These are phyloP conservation scores for Paramecium caudatum DNA, from an alignment of 73 alveolate species.

Conservation along the genomic window DNA sequence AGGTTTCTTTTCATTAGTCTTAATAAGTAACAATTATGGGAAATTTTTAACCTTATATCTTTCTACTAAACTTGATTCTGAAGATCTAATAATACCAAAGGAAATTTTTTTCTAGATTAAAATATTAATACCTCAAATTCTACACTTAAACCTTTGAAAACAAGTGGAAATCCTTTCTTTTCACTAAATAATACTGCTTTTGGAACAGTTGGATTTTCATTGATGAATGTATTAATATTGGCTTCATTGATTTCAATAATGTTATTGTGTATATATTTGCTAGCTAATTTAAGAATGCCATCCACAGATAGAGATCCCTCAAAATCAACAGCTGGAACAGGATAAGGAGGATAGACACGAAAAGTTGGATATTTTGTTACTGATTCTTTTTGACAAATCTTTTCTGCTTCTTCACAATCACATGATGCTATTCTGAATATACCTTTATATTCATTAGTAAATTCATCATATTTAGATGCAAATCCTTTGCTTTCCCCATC, in stretches of 20 bases:
- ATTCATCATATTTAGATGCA: conserved; percentile 85
- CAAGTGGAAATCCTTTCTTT: conserved; percentile 93
- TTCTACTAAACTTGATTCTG: conserved; percentile 86
- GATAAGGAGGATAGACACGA: conserved; percentile 97
- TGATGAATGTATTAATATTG: conserved; percentile 92
- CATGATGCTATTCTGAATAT: conserved; percentile 93
- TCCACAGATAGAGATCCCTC: conserved; percentile 85
- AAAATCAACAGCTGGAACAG: conserved; percentile 93
- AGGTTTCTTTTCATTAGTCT: conserved; percentile 90
- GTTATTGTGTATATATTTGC: conserved; percentile 87
- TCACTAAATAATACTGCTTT: conserved; percentile 95
- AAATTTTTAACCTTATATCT: conserved; percentile 92
- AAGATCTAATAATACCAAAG: conserved; percentile 93
- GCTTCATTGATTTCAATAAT: conserved; percentile 90
- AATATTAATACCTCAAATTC: conserved; percentile 82
- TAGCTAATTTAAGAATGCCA: conserved; percentile 82
- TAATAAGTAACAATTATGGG: conserved; percentile 90
- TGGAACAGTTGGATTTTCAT: conserved; percentile 93
- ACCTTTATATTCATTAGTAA: conserved; percentile 96
- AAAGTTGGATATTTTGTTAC: conserved; percentile 89
- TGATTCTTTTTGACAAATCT: conserved; percentile 91
- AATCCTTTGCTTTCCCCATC: conserved; percentile 71
- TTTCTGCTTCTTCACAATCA: conserved; percentile 91
- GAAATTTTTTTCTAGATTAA: conserved; percentile 81
- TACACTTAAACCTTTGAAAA: conserved; percentile 91